phyloP scores from a whole-genome alignment of 2,329 filamentous ascomycete genomes.

The Camptophora hylomeconis region DNA sequence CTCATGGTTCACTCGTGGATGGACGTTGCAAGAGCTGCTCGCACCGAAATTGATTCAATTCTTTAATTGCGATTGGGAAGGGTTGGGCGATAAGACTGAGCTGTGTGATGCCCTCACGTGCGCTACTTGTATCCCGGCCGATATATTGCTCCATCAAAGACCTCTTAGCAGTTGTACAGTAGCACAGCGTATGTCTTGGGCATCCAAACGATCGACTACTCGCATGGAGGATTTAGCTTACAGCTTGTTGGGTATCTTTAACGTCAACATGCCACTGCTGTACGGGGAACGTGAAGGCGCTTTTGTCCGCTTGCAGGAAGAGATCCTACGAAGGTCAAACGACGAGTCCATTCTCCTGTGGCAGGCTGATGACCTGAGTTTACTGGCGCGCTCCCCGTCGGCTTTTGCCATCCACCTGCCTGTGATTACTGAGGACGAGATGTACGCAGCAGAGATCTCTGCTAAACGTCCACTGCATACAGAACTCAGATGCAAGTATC shows the following conservation, averaged over 20 bases:
- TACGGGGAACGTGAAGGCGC: conserved; percentile 19
- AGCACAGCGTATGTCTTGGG: conserved; percentile 18
- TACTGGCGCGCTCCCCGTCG: too few species aligned
- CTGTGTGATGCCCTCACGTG: conserved; percentile 16
- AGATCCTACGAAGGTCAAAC: conserved; percentile 5
- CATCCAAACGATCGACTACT: conserved; percentile 12
- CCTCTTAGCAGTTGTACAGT: conserved; percentile 11
- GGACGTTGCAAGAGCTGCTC: conserved; percentile 10
- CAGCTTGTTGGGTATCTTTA: conserved; percentile 19
- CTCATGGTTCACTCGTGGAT: conserved; percentile 8
- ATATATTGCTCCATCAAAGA: conserved; percentile 9
- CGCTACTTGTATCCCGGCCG: conserved; percentile 15
- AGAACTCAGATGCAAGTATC: too few species aligned
- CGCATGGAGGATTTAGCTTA: conserved; percentile 20
- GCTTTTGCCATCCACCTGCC: too few species aligned
- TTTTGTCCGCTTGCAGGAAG: conserved; percentile 6
- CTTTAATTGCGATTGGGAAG: conserved; percentile 14
- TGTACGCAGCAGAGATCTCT: too few species aligned
- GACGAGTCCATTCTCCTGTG: too few species aligned
- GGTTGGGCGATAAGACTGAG: conserved; percentile 18
- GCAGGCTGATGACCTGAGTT: too few species aligned
- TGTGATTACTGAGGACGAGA: too few species aligned
- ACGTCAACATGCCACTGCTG: conserved; percentile 20
- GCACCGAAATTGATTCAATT: conserved; percentile 17
- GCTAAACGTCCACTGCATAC: too few species aligned